Evolutionary conservation across 2,329 filamentous ascomycete species (phyloP).

Genomic region (Teratosphaeria gauchensis): DNA sequence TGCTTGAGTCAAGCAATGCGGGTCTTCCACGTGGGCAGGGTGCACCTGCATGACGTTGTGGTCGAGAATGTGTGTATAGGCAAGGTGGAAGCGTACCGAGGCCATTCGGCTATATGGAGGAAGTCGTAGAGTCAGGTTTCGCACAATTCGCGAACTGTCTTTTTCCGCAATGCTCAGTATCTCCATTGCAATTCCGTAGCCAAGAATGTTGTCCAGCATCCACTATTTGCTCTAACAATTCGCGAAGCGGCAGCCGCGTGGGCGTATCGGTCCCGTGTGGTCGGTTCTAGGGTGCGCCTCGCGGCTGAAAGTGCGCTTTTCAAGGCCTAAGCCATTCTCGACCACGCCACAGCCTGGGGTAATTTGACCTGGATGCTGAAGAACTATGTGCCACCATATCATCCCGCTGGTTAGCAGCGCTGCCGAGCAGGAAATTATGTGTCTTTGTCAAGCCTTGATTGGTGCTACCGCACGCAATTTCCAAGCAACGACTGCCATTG

Average conservation of each 20-base stretch:
- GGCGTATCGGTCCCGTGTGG: background rate
- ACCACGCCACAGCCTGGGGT: background rate
- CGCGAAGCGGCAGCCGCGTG: too few relatives aligned
- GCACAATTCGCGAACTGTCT: background rate
- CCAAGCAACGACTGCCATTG: background rate
- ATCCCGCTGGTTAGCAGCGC: background rate
- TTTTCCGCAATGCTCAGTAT: background rate
- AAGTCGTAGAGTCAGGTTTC: background rate
- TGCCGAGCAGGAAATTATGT: background rate
- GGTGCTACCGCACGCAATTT: background rate
- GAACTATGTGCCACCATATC: background rate
- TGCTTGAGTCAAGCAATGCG: background rate
- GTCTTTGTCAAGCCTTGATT: background rate
- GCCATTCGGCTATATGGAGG: background rate
- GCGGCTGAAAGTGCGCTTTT: background rate
- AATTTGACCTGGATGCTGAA: background rate
- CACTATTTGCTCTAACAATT: too few relatives aligned
- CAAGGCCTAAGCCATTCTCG: background rate
- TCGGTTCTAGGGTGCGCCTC: background rate
- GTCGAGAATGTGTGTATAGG: background rate
- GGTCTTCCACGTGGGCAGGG: background rate
- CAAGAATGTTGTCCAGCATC: background rate
- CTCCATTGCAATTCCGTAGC: background rate
- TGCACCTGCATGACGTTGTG: background rate
- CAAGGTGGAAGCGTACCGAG: background rate